Conservation (phyloP, 192 early-diverging fungal species). For the Lobosporangium transversale region DNA sequence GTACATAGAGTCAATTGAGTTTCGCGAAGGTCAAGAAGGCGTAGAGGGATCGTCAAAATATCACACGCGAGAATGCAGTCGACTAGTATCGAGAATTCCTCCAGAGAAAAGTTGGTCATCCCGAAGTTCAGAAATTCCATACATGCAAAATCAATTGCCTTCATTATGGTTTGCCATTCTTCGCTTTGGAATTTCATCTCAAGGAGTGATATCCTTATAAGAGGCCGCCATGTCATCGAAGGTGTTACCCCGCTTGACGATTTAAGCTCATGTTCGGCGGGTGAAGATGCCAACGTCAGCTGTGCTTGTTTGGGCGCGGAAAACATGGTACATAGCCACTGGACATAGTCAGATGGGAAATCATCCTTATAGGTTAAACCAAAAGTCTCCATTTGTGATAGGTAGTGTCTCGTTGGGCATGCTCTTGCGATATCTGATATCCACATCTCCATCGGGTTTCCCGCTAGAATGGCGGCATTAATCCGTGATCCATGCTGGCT, state of each 20-base stretch:
- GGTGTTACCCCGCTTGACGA: not conserved
- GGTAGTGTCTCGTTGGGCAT: not conserved
- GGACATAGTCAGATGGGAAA: not conserved
- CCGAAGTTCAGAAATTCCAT: not conserved
- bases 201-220: not conserved
- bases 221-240: not conserved
- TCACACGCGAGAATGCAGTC: not conserved
- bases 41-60: no score
- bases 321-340: not conserved
- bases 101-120: not conserved
- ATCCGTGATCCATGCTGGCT: not conserved
- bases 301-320: not conserved
- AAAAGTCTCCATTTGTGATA: not conserved
- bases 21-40: no score
- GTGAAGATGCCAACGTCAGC: not conserved
- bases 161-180: not conserved
- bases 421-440: not conserved
- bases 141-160: not conserved
- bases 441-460: not conserved
- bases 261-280: no score
- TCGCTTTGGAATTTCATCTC: not conserved
- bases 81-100: not conserved
- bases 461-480: not conserved
- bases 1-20: no score
- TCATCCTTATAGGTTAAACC: not conserved